Evolutionary conservation across 148 eudicot genomes (phyloP), one percentile per base, ranked within the genome.

Genomic region (Euryodendron excelsum): DNA sequence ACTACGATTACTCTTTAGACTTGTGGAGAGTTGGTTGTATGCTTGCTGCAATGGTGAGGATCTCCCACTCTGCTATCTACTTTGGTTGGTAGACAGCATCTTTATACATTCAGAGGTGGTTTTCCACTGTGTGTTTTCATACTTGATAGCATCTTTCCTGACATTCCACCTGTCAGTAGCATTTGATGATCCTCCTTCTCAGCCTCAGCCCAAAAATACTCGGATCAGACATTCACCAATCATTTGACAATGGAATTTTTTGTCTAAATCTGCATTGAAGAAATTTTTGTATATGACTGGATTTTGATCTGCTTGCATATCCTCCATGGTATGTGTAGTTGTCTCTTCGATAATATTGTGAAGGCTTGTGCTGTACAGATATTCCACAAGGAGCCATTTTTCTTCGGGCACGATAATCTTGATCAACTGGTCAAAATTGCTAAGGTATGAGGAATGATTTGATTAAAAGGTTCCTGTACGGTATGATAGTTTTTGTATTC

Each of bases 371-470:
- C 69, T 84, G 60, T 79, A 69, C 96, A 94, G 98, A 94, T 94
- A 85, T 94, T 92, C 61, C 96, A 96, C 47, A 94, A 94, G 91
- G 98, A 94, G 86, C 97, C 97, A 50, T 94, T 94, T 82, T 95
- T 95, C 78, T 95, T 91, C 63, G 99, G 99, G 58, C 99, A 91
- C 80, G 99, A 95, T 80, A 96, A 96, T 87, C 86, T 91, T 86
- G 99, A 96, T 85, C 99, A 96, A 80, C 88, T 93, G 81, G 99
- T 91, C 70, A 96, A 96, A 87, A 96, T 96, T 85, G 99, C 97
- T 15, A 93, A 95, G 97, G 99, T 95, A 82, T 48, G 85, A 50
- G 14, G 37, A 53, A 12, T 34, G 37, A 23, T 39, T 13, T 37
- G 5, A 3, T 10, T 67, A n/a, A 14, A 27, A 27, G 3, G 5